Conservation (phyloP, 2,329 filamentous ascomycete genomes). For the Elsinoe batatas region DNA sequence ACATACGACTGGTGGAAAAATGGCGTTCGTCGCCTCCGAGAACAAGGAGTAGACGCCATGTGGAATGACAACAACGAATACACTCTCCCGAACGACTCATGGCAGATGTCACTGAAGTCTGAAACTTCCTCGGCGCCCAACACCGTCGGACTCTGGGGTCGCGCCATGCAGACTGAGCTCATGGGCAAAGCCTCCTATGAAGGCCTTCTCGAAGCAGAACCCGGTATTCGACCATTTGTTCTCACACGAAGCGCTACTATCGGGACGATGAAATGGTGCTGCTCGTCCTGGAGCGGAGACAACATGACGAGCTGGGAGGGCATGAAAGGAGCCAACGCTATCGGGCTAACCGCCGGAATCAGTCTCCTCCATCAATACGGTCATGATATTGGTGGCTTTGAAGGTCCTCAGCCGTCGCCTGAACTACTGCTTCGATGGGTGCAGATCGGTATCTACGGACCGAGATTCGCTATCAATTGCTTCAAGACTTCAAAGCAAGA, state of each 20-base stretch:
- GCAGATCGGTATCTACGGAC: constrained; percentile 59
- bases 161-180: constrained; percentile 59
- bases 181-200: constrained; percentile 63
- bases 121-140: background rate
- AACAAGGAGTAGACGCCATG: constrained; percentile 59
- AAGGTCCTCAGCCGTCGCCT: constrained; percentile 60
- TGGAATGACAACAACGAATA: constrained; percentile 79
- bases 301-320: constrained; percentile 65
- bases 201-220: constrained; percentile 49
- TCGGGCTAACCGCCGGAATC: constrained; percentile 59
- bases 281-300: constrained; percentile 66
- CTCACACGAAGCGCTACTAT: constrained; percentile 61
- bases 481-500: constrained; percentile 61
- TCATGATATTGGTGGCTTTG: constrained; percentile 67
- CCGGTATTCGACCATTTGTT: constrained; percentile 54
- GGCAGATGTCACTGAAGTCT: constrained; percentile 49
- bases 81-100: constrained; percentile 54
- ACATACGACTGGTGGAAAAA: constrained; percentile 65
- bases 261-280: constrained; percentile 59
- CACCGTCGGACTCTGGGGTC: constrained; percentile 57
- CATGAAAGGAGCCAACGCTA: constrained; percentile 61
- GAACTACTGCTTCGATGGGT: constrained; percentile 65
- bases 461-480: constrained; percentile 67
- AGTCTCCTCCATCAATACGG: constrained; percentile 55
- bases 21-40: constrained; percentile 52